Evolutionary conservation across 331 rosid genomes (phyloP), one percentile per base, ranked within the genome.

Genomic region (Stylosanthes scabra): DNA sequence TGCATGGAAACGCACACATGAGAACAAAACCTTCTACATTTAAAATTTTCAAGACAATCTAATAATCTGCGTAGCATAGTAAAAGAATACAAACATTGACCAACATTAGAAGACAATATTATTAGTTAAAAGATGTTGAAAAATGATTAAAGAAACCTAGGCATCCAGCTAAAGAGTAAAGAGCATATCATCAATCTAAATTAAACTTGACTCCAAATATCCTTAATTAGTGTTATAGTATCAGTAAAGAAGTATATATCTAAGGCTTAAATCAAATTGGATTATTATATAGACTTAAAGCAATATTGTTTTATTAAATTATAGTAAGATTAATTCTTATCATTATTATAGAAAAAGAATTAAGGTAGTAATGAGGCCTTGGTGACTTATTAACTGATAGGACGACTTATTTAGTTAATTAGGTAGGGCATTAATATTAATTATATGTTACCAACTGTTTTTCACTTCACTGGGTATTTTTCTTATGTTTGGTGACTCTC

Each of bases 401-500:
- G 31, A 12, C 44, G 61, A 51, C 39, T 64, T 10, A 46, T 9
- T 46, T n/a, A n/a, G 4, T 34, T 34, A 34, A 64, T 72, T 51
- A 66, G 57, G 64, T 60, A 66, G 62, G 62, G 28, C 34, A 55
- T 31, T 12, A 34, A 55, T 54, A 55, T 57, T 56, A 6, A 34
- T 34, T 34, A 34, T 34, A 34, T 34, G 39, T 34, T 34, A 34
- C 6, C 47, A 29, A 49, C 13, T 25, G 14, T 62, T 29, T 44
- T 13, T 41, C 51, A 25, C 34, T 61, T 63, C 42, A 7, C n/a
- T 2, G 52, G 45, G 63, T 59, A 69, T 54, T 78, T 65, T 75
- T 63, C 62, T 34, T 34, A 34, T 14, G 71, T 55, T 82, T 39
- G 79, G 51, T 67, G 72, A 60, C 68, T 50, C 54, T 59, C 12